Percentiles rank a stretch among this genome's conserved stretches.
phyloP scores from a whole-genome alignment of 805 yeast species.

The Nakazawaea ernobii region DNA sequence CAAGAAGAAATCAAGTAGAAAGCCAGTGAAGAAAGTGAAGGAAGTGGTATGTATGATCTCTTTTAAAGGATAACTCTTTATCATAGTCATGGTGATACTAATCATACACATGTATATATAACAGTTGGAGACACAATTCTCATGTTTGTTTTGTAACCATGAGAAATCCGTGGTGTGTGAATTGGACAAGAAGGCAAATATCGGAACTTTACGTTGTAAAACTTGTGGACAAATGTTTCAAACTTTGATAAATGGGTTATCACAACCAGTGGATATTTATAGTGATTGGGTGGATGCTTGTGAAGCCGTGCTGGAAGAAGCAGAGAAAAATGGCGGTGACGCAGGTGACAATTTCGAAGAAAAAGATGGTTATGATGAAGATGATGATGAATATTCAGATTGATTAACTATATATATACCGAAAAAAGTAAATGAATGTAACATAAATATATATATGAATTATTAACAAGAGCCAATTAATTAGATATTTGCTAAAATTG shows the following conservation, averaged over 20 bases:
- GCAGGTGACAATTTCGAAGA: slow-evolving; percentile 27
- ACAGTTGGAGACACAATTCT: slow-evolving; percentile 69
- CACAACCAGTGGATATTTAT: slow-evolving; percentile 91
- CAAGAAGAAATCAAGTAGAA: slow-evolving; percentile 79
- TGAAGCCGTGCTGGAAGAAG: slow-evolving; percentile 79
- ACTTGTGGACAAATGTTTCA: slow-evolving; percentile 94
- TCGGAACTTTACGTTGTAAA: slow-evolving; percentile 84
- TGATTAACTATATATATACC: not conserved
- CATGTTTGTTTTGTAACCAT: slow-evolving; percentile 93
- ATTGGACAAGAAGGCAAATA: slow-evolving; percentile 76
- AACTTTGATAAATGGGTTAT: slow-evolving; percentile 73
- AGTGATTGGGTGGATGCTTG: slow-evolving; percentile 98
- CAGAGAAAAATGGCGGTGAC: slow-evolving; percentile 29
- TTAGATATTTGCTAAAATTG: slow-evolving; percentile 12
- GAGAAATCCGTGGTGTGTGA: slow-evolving; percentile 87
- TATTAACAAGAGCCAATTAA: no score
- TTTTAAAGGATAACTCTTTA: not conserved
- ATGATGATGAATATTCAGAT: slow-evolving; percentile 19
- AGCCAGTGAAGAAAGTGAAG: slow-evolving; percentile 73
- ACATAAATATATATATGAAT: not conserved
- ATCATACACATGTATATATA: not conserved
- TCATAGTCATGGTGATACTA: not conserved
- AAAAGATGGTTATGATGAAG: slow-evolving; percentile 15
- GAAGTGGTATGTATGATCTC: slow-evolving; percentile 32
- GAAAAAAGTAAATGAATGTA: not conserved